Evolutionary conservation across 1,284 basidiomycete genomes (phyloP).

Genomic region (Cutaneotrichosporon dermatis): DNA sequence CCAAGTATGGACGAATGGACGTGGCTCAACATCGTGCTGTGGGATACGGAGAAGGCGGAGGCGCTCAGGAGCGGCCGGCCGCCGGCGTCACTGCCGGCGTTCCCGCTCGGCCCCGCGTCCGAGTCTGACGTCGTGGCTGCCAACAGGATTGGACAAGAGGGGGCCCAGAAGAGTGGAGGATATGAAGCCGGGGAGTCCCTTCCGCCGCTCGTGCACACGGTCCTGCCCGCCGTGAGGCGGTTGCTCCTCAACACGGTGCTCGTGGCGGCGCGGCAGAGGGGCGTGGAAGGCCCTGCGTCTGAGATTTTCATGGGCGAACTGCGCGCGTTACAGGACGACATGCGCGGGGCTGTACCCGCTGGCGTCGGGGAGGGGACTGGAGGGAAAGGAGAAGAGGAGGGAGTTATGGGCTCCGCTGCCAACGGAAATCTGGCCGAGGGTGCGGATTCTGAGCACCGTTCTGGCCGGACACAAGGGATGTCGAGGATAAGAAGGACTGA

Average conservation of each 20-base stretch:
- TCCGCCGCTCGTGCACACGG: neutral
- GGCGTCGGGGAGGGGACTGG: neutral
- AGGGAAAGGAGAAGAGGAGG: neutral
- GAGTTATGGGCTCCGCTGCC: neutral
- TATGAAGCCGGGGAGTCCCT: neutral
- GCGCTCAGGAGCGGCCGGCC: neutral
- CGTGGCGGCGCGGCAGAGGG: neutral
- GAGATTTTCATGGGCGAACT: neutral
- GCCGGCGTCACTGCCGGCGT: neutral
- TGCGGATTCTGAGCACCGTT: too few relatives aligned
- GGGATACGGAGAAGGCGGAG: neutral
- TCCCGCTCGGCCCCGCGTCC: neutral
- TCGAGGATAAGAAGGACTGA: neutral
- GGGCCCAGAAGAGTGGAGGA: too few relatives aligned
- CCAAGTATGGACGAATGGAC: constrained; percentile 1
- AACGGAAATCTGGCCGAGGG: too few relatives aligned
- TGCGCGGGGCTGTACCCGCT: neutral
- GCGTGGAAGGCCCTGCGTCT: neutral
- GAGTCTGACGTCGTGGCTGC: neutral
- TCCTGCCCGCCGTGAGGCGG: neutral
- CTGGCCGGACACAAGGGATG: too few relatives aligned
- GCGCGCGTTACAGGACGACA: neutral
- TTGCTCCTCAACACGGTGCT: neutral
- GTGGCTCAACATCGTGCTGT: neutral
- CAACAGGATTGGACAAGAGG: too few relatives aligned